Percentiles rank a stretch among this genome's conserved stretches.
These are phyloP conservation scores for Blastocystis sp. DNA, from an alignment of 352 stramenopile species.

Conservation along the genomic window DNA sequence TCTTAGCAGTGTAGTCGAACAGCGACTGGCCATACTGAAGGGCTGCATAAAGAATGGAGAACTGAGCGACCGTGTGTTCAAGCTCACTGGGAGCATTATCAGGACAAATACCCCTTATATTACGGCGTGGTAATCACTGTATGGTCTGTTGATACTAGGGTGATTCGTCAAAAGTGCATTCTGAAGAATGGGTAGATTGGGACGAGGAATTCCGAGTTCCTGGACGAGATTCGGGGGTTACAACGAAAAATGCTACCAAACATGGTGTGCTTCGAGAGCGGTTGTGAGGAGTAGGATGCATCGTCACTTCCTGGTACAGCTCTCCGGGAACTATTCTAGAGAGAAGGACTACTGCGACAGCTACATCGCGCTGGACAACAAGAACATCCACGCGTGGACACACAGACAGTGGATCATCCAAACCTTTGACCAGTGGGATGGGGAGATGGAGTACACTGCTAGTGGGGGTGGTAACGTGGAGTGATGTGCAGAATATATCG, in stretches of 20 bases:
- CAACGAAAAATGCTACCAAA: conserved; percentile 60
- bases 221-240: not conserved
- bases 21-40: not conserved
- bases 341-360: conserved; percentile 65
- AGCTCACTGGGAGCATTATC: conserved; percentile 24
- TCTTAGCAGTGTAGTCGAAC: conserved; percentile 12
- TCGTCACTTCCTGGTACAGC: conserved; percentile 22
- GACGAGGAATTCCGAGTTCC: conserved; percentile 52
- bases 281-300: not conserved
- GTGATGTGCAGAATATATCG: conserved; percentile 41
- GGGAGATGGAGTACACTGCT: conserved; percentile 61
- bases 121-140: conserved; percentile 8
- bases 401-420: conserved; percentile 43
- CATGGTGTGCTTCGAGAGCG: not conserved
- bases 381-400: conserved; percentile 66
- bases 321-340: not conserved
- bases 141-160: not conserved
- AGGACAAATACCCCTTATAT: conserved; percentile 21
- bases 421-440: conserved; percentile 20
- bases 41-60: conserved; percentile 22
- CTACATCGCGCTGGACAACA: conserved; percentile 51
- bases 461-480: not conserved
- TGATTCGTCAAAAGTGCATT: conserved; percentile 43
- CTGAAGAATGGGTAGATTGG: conserved; percentile 17
- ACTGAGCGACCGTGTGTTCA: conserved; percentile 37